A percentile compares a stretch with the other conserved stretches of the same genome.
Conservation (phyloP, 1,284 basidiomycete genomes). For the Polyporus tsugae region DNA sequence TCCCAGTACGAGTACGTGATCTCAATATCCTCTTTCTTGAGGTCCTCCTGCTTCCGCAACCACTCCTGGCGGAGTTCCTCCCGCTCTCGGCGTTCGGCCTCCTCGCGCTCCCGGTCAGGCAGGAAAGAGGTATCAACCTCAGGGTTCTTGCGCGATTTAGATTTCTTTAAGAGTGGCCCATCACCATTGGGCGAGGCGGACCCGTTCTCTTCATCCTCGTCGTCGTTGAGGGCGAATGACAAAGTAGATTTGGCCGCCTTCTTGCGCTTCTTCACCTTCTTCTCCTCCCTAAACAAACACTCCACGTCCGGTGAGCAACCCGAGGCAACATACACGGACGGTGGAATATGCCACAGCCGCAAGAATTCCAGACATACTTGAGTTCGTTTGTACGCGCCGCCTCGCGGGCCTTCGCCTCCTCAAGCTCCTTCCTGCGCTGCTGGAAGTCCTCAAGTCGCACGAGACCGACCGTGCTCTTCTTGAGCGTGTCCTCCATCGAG, state of each 20-base stretch:
- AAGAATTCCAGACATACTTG: constrained; percentile 72
- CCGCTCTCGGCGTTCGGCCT: constrained; percentile 86
- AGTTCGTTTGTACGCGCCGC: constrained; percentile 84
- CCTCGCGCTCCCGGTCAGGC: constrained; percentile 96
- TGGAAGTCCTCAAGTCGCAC: constrained; percentile 95
- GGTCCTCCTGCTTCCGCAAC: constrained; percentile 87
- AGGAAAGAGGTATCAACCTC: constrained; percentile 98
- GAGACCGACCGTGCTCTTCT: constrained; percentile 93
- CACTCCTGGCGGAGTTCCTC: constrained; percentile 93
- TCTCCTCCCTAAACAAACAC: constrained; percentile 87
- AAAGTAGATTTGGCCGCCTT: constrained; percentile 84
- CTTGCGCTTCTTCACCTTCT: constrained; percentile 92
- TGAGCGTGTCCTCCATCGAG: constrained; percentile 93
- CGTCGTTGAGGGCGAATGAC: constrained; percentile 91
- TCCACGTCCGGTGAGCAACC: constrained; percentile 79
- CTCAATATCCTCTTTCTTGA: constrained; percentile 91
- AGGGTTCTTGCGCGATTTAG: constrained; percentile 93
- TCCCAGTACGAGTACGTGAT: constrained; percentile 99
- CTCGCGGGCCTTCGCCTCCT: constrained; percentile 92
- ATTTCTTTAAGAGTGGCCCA: constrained; percentile 67
- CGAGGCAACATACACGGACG: constrained; percentile 9
- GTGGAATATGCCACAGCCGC: constrained; percentile 19
- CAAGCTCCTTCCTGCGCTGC: constrained; percentile 86
- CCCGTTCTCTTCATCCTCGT: constrained; percentile 54
- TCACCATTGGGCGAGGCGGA: constrained; percentile 48